Conservation (phyloP, 495 filamentous ascomycete species). For the Tricharina praecox region DNA sequence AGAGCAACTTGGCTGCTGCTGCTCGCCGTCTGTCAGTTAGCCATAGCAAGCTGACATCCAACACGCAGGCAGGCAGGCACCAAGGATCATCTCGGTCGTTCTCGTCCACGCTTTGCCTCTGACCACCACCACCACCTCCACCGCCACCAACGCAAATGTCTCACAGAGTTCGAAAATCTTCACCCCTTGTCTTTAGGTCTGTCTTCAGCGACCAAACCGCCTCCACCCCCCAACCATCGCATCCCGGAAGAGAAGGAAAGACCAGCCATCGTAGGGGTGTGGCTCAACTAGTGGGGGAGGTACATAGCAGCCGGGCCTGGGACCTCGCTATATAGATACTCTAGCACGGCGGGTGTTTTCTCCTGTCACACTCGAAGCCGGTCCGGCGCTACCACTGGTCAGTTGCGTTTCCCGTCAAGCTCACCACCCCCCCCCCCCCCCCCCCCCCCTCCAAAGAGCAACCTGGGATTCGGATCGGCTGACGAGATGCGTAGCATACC, state of each 20-base stretch:
- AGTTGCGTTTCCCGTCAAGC: background rate
- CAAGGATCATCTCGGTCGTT: conserved; percentile 2
- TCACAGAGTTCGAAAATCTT: background rate
- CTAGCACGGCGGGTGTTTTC: no score
- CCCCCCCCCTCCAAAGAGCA: no score
- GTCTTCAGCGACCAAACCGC: no score
- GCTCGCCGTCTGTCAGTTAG: conserved; percentile 4
- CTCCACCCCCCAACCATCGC: background rate
- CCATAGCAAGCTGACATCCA: background rate
- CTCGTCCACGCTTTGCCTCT: conserved; percentile 1
- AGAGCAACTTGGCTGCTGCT: no score
- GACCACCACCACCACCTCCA: no score
- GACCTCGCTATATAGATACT: no score
- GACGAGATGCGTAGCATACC: conserved; percentile 2
- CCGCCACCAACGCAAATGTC: conserved; percentile 1
- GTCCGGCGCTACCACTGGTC: background rate
- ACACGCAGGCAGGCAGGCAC: background rate
- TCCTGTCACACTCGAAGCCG: conserved; percentile 1
- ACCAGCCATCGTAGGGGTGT: background rate
- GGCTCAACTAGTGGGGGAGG: background rate
- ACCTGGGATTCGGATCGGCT: conserved; percentile 3
- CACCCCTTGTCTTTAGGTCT: background rate
- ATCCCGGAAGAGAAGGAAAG: background rate
- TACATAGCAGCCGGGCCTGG: background rate
- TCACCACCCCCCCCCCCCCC: conserved; percentile 1